These are phyloP conservation scores for Tolypocladium sp. DNA, from an alignment of 2,329 filamentous ascomycete species.

Conservation along the genomic window DNA sequence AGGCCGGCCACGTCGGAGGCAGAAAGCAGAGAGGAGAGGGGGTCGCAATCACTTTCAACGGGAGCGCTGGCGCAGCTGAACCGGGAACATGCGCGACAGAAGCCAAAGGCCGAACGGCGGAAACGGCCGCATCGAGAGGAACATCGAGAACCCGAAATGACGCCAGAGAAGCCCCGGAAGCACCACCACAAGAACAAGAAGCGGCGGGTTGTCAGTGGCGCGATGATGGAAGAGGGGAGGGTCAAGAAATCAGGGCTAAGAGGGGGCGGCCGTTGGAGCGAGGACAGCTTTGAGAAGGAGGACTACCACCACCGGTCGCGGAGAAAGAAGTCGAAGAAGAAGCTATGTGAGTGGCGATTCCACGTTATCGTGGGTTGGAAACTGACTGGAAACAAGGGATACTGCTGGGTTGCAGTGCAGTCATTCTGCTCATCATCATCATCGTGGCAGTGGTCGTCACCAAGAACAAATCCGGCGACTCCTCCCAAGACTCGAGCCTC, in stretches of 20 bases:
- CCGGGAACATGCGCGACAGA: slow-evolving; percentile 43
- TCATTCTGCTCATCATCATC: slow-evolving; percentile 58
- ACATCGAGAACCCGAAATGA: slow-evolving; percentile 6
- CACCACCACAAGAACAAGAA: slow-evolving; percentile 35
- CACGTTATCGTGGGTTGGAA: slow-evolving; percentile 1
- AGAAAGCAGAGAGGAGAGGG: slow-evolving; percentile 17
- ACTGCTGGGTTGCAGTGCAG: slow-evolving; percentile 39
- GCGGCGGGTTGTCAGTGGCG: slow-evolving; percentile 60
- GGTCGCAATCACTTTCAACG: slow-evolving; percentile 27
- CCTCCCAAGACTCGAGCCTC: slow-evolving; percentile 28
- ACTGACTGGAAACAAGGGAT: slow-evolving; percentile 38
- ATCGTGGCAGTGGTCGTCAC: slow-evolving; percentile 57
- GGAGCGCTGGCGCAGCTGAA: slow-evolving; percentile 60
- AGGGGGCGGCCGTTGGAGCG: slow-evolving; percentile 31
- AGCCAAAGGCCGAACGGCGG: slow-evolving; percentile 33
- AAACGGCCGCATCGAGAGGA: slow-evolving; percentile 5
- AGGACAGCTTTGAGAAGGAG: slow-evolving; percentile 39
- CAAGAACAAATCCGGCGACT: slow-evolving; percentile 41
- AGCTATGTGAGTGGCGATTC: slow-evolving; percentile 42
- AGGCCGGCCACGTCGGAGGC: slow-evolving; percentile 24
- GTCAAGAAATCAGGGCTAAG: slow-evolving; percentile 26
- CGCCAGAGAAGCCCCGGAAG: slow-evolving; percentile 18
- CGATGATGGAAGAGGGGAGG: slow-evolving; percentile 59
- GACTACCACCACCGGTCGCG: slow-evolving; percentile 32
- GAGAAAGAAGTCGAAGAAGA: slow-evolving; percentile 46